Percentiles rank a stretch among this genome's conserved stretches.
Conservation (phyloP, 1,284 basidiomycete species). For the Veloboletus limbatus region DNA sequence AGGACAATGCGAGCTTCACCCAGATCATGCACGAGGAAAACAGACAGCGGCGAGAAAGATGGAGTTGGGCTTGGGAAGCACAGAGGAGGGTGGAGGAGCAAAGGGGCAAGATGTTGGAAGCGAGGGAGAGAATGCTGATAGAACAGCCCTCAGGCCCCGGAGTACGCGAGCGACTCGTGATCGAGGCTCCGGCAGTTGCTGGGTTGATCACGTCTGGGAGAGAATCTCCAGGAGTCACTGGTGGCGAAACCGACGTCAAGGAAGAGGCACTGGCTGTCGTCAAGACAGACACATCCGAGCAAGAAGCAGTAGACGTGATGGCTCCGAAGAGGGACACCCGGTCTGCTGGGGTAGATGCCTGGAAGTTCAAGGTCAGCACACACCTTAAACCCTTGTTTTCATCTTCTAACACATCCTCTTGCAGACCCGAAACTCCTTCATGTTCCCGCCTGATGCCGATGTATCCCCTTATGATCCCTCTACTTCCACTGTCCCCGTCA, state of each 20-base stretch:
- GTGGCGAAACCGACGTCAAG: constrained; percentile 30
- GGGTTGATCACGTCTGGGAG: constrained; percentile 53
- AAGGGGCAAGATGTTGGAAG: constrained; percentile 59
- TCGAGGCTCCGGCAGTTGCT: constrained; percentile 53
- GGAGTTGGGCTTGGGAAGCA: constrained; percentile 90
- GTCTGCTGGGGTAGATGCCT: constrained; percentile 70
- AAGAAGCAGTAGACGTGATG: constrained; percentile 60
- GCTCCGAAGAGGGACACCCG: constrained; percentile 72
- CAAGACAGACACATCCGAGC: constrained; percentile 28
- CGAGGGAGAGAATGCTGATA: constrained; percentile 62
- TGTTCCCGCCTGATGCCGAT: constrained; percentile 91
- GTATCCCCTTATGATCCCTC: constrained; percentile 68
- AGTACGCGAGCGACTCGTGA: constrained; percentile 62
- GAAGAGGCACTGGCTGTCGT: constrained; percentile 21
- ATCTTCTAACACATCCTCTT: constrained; percentile 6
- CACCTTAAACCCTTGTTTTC: not conserved
- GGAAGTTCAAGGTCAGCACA: constrained; percentile 80
- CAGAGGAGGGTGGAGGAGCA: constrained; percentile 74
- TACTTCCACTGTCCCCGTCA: constrained; percentile 31
- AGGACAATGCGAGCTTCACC: constrained; percentile 94
- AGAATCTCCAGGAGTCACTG: constrained; percentile 18
- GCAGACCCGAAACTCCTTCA: constrained; percentile 85
- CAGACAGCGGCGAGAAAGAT: constrained; percentile 68
- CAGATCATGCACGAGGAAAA: constrained; percentile 90
- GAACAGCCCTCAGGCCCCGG: constrained; percentile 63